Conservation (phyloP, 495 filamentous ascomycete genomes). For the Talaromyces trachyspermus region DNA sequence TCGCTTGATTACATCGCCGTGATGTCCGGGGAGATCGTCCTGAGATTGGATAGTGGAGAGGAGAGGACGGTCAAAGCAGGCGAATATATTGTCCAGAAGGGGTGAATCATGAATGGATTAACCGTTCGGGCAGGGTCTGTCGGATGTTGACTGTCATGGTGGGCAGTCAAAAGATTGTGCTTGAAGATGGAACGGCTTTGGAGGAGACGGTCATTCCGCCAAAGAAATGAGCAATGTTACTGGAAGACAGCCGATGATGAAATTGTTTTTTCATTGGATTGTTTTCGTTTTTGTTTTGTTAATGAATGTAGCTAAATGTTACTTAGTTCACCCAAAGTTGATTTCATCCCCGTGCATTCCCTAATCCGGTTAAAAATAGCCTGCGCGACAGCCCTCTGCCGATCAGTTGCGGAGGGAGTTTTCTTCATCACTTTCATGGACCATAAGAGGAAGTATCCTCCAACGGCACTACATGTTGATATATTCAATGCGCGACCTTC, state of each 20-base stretch:
- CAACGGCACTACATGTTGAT: neutral
- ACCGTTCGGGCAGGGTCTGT: constrained; percentile 25
- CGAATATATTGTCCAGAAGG: constrained; percentile 19
- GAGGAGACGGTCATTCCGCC: neutral
- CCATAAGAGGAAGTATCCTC: constrained; percentile 1
- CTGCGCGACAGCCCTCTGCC: neutral
- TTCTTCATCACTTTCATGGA: constrained; percentile 1
- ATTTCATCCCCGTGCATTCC: constrained; percentile 26
- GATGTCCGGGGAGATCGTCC: constrained; percentile 57
- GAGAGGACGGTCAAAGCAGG: constrained; percentile 14
- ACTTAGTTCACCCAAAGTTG: constrained; percentile 5
- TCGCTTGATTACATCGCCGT: constrained; percentile 62
- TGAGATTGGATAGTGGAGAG: constrained; percentile 52
- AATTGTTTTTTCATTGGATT: too few relatives aligned
- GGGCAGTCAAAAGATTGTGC: constrained; percentile 20
- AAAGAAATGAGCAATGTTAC: neutral
- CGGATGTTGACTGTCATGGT: constrained; percentile 24
- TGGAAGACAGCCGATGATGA: too few relatives aligned
- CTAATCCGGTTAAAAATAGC: neutral
- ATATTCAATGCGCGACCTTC: neutral
- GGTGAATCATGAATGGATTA: constrained; percentile 18
- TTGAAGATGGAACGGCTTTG: constrained; percentile 15
- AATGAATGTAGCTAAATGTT: constrained; percentile 12
- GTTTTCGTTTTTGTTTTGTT: neutral
- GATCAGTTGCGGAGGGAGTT: neutral